These are phyloP conservation scores for Dendrobium officinale DNA, from an alignment of 106 monocot species.

Conservation along the genomic window DNA sequence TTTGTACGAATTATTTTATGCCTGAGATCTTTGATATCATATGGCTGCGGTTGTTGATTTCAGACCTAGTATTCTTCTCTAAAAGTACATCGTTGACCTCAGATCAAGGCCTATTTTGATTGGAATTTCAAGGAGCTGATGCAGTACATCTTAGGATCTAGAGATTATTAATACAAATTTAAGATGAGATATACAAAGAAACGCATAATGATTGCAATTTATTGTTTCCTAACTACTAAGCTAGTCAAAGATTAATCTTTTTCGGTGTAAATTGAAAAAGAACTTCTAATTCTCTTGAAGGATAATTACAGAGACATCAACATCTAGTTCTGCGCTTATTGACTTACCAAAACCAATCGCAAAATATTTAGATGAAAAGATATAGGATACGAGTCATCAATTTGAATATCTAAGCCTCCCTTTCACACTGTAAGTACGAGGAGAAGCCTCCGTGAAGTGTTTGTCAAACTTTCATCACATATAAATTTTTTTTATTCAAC, in stretches of 20 bases:
- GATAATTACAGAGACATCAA: too few relatives aligned
- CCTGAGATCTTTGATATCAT: background rate
- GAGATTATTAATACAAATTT: background rate
- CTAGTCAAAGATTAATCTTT: background rate
- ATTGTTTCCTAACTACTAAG: background rate
- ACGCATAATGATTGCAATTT: background rate
- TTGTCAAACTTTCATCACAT: background rate
- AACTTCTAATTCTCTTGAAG: too few relatives aligned
- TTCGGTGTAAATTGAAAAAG: too few relatives aligned
- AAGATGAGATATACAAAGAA: background rate
- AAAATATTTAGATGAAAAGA: background rate
- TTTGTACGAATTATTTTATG: background rate
- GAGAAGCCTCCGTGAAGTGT: background rate
- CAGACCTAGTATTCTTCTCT: background rate
- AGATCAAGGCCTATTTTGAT: background rate
- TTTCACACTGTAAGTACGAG: background rate
- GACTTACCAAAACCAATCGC: background rate
- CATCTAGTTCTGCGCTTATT: too few relatives aligned
- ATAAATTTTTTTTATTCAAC: background rate
- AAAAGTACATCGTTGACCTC: background rate
- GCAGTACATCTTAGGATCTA: background rate
- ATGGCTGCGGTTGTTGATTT: background rate
- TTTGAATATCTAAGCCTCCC: background rate
- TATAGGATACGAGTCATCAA: background rate
- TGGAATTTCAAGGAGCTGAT: background rate